Evolutionary conservation across 2,329 filamentous ascomycete genomes (phyloP).

Genomic region (Tetracladium maxilliforme): DNA sequence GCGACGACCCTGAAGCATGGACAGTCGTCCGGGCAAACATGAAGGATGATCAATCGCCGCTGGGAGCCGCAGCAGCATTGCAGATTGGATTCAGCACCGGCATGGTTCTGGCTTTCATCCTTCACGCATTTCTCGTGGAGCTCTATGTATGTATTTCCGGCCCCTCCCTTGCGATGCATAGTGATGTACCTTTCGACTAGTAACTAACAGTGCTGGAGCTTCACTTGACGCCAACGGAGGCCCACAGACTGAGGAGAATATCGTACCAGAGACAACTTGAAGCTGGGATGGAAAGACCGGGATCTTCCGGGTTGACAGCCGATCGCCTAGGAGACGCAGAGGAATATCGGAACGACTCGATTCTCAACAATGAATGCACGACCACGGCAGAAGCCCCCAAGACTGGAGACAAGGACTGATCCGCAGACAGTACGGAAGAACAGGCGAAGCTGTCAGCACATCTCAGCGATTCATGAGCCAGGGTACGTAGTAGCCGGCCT

Average conservation of each 20-base stretch:
- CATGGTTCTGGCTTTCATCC: conserved; percentile 32
- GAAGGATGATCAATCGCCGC: conserved; percentile 6
- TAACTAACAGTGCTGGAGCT: conserved; percentile 26
- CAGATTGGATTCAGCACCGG: conserved; percentile 33
- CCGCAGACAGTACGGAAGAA: no score
- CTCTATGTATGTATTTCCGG: conserved; percentile 24
- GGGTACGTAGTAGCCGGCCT: no score
- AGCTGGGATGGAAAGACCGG: conserved; percentile 33
- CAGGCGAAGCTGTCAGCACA: no score
- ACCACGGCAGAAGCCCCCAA: not conserved
- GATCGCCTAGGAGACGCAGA: conserved; percentile 23
- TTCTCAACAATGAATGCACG: not conserved
- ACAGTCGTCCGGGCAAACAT: conserved; percentile 13
- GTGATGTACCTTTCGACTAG: conserved; percentile 8
- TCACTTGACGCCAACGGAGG: conserved; percentile 34
- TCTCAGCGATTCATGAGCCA: no score
- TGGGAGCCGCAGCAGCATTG: conserved; percentile 22
- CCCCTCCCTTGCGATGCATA: conserved; percentile 1
- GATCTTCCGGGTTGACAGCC: conserved; percentile 26
- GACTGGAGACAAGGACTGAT: not conserved
- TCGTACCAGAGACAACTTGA: conserved; percentile 40
- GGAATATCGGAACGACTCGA: not conserved
- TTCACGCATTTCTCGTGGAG: conserved; percentile 35
- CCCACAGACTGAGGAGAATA: conserved; percentile 34
- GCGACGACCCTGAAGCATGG: no score